Evolutionary conservation across 2,329 filamentous ascomycete species (phyloP), one percentile per base, ranked within the genome.

Genomic region (Teratosphaeria viscida): DNA sequence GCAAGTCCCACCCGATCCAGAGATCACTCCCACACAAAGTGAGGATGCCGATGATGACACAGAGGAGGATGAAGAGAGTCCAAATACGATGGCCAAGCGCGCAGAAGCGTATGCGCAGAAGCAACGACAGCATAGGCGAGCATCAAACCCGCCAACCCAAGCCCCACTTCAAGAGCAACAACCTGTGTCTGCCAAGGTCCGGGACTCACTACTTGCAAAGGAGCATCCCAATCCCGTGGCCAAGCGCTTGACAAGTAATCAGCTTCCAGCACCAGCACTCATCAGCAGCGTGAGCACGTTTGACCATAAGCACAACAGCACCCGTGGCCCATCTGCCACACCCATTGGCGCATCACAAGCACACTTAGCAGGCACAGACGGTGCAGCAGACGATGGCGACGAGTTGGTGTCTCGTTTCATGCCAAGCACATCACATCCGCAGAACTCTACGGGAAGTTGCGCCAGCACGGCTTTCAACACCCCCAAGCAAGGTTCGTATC

Each of bases 401-500:
- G 70, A 72, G 58, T 63, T 72, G 3, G 65, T 72, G 7, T 72
- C 70, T 10, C 65, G 68, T 19, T 72, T 72, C 59, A 63, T 72
- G 8, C 66, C 68, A 11, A 67, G 63, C 52, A 58, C 63, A 19
- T 71, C 70, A 10, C 67, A 72, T 58, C 68, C 70, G 10, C 16
- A 49, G n/a, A 49, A 49, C 43, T 64, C 67, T 5, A 62, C 61
- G 1, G 65, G 65, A 34, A 71, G 68, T 56, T 68, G 68, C 19
- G 58, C 56, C 11, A 70, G 67, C 53, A 71, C 70, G 2, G 62
- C 65, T 7, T 60, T 63, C 32, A 69, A 65, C 53, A 71, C 70
- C 0, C 69, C 69, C 0, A 70, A 68, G 59, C 62, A 66, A 43
- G 62, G 60, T 37, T 63, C 61, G 29, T 68, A 70, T 53, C 68